Conservation (phyloP, 306 rosid genomes). For the Luffa aegyptiaca region DNA sequence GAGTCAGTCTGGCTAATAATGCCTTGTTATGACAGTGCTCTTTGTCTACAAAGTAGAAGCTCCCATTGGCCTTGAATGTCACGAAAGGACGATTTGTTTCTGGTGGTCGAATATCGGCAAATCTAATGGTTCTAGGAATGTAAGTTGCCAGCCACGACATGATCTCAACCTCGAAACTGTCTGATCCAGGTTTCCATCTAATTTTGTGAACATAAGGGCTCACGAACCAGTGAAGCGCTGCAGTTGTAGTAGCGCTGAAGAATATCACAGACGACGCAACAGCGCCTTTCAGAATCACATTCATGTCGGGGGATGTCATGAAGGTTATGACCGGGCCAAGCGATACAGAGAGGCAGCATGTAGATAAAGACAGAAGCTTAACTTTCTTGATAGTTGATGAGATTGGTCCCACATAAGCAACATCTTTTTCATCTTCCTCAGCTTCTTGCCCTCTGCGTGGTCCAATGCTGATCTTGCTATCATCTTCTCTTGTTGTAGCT, state of each 20-base stretch:
- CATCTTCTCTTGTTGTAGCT: slow-evolving; percentile 41
- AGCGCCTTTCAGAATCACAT: slow-evolving; percentile 87
- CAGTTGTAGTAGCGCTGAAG: slow-evolving; percentile 65
- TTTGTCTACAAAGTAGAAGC: slow-evolving; percentile 59
- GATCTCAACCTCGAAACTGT: slow-evolving; percentile 75
- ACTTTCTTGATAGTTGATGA: slow-evolving; percentile 79
- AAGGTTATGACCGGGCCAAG: slow-evolving; percentile 87
- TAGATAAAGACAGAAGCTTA: slow-evolving; percentile 84
- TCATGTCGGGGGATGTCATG: slow-evolving; percentile 87
- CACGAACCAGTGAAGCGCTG: slow-evolving; percentile 74
- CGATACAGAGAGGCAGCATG: slow-evolving; percentile 89
- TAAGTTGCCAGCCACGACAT: slow-evolving; percentile 65
- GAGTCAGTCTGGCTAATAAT: slow-evolving; percentile 66
- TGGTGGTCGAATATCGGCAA: slow-evolving; percentile 61
- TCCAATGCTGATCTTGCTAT: slow-evolving; percentile 77
- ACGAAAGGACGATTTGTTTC: slow-evolving; percentile 77
- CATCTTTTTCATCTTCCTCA: slow-evolving; percentile 43
- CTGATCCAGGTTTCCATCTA: slow-evolving; percentile 82
- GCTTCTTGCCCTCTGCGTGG: slow-evolving; percentile 37
- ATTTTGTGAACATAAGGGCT: slow-evolving; percentile 79
- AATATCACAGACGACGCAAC: slow-evolving; percentile 77
- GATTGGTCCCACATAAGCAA: slow-evolving; percentile 70
- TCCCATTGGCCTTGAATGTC: slow-evolving; percentile 69
- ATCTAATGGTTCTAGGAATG: slow-evolving; percentile 45
- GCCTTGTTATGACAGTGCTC: slow-evolving; percentile 85